Base-by-base conservation (phyloP, 2,329 filamentous ascomycete species). In the Ampelomyces quisqualis region DNA sequence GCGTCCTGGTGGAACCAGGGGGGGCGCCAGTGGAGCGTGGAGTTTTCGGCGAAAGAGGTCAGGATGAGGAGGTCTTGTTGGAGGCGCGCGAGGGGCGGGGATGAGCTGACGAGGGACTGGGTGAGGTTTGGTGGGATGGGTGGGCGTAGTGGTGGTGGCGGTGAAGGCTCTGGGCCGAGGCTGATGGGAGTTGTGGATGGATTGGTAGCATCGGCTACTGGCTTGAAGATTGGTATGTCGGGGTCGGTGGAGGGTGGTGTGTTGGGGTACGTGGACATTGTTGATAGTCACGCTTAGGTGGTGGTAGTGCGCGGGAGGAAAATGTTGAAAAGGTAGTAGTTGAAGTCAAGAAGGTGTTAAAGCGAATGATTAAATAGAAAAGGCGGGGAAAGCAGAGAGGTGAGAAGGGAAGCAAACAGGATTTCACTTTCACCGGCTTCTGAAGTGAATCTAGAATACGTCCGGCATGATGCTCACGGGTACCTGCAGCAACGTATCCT, bases 1-100 rank as follows among this genome's bases (percentile, higher is more conserved):
- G 9, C 15, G 1, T 17, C 35, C 15, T 50, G 28, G 0, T 34
- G 7, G 43, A 64, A 64, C 62, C 61, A 66, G 2, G 47, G 37
- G 0, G 62, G 62, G 9, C 57, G 58, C 58, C 58, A 65, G 33
- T 49, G 49, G 3, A 65, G 46, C 4, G 55, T 53, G n/a, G 37
- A 42, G 37, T 62, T 63, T 14, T 65, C 61, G 17, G 42, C 37
- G 27, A 66, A 52, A 34, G 41, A 40, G 8, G 56, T 58, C 7
- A 66, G 53, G 10, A 62, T 32, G 3, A 63, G 38, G 23, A 65
- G 53, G 19, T 64, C 60, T 34, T 53, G 46, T 34, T 64, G 58
- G 14, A 58, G 26, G 11, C 55, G 57, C 19, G 52, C 49, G 28
- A 57, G 48, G 1, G 31, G 10, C 1, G 47, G 39, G 18, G 43